phyloP scores from a whole-genome alignment of 345 rosid genomes.

The Physaria fendleri region DNA sequence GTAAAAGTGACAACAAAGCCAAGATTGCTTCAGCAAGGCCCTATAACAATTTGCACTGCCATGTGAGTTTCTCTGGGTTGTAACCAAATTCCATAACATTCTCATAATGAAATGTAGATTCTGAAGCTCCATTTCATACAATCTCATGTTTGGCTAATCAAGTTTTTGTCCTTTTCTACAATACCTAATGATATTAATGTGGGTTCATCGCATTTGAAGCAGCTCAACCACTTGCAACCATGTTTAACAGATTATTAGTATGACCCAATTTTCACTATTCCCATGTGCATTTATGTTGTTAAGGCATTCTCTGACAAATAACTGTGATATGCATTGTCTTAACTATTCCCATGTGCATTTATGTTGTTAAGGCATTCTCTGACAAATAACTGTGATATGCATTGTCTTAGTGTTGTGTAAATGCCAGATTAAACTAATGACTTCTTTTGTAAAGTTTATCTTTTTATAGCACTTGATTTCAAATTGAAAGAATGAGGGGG shows the following conservation, averaged over 20 bases:
- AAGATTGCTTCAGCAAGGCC: slow-evolving; percentile 29
- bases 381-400: background rate
- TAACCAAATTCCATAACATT: background rate
- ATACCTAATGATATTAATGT: slow-evolving; percentile 37
- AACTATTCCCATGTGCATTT: background rate
- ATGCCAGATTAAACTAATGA: background rate
- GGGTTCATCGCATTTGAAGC: slow-evolving; percentile 39
- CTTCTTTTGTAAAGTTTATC: background rate
- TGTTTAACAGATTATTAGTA: slow-evolving; percentile 78
- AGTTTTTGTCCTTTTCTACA: slow-evolving; percentile 13
- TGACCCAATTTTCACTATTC: slow-evolving; percentile 19
- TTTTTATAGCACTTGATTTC: background rate
- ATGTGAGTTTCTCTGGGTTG: slow-evolving; percentile 38
- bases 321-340: background rate
- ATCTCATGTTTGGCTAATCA: slow-evolving; percentile 19
- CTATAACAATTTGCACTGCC: slow-evolving; percentile 34
- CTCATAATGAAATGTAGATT: background rate
- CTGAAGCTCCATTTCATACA: slow-evolving; percentile 1
- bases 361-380: background rate
- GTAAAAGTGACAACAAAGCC: slow-evolving; percentile 30
- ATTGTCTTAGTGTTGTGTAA: background rate
- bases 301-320: background rate
- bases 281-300: background rate
- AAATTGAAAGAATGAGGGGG: background rate
- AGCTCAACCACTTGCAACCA: slow-evolving; percentile 42